These are phyloP conservation scores for Coniochaeta sp. DNA, from an alignment of 2,329 filamentous ascomycete species.

Conservation along the genomic window DNA sequence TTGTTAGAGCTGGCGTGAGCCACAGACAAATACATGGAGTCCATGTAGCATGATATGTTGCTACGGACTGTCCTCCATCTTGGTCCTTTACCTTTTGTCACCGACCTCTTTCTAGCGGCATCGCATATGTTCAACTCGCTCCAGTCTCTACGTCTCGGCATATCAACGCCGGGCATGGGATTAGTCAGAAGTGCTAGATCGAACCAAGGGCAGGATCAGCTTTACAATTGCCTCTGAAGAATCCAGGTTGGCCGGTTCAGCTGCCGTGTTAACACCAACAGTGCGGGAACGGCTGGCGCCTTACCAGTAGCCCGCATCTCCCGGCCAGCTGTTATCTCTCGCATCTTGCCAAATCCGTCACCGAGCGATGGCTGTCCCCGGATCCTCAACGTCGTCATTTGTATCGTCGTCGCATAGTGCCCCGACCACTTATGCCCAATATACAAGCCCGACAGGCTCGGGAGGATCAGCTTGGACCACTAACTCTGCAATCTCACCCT, in stretches of 20 bases:
- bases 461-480: conserved; percentile 39
- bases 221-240: not conserved
- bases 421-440: conserved; percentile 31
- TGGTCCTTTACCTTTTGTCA: not conserved
- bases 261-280: not conserved
- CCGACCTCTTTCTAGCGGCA: not conserved
- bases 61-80: not conserved
- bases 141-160: not conserved
- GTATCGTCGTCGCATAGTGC: conserved; percentile 36
- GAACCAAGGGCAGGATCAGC: not conserved
- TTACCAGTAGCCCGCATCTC: not conserved
- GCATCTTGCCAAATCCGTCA: conserved; percentile 1
- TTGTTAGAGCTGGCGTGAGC: not conserved
- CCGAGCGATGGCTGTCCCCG: conserved; percentile 19
- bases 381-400: conserved; percentile 25
- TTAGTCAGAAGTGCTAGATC: not conserved
- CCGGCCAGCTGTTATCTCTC: not conserved
- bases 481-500: conserved; percentile 36
- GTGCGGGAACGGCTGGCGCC: not conserved
- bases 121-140: not conserved
- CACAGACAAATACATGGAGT: not conserved
- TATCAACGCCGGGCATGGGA: not conserved
- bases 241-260: not conserved
- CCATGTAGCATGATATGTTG: not conserved
- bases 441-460: conserved; percentile 35